Conservation (phyloP, 2,329 filamentous ascomycete genomes). For the Nannizzia gypsea region DNA sequence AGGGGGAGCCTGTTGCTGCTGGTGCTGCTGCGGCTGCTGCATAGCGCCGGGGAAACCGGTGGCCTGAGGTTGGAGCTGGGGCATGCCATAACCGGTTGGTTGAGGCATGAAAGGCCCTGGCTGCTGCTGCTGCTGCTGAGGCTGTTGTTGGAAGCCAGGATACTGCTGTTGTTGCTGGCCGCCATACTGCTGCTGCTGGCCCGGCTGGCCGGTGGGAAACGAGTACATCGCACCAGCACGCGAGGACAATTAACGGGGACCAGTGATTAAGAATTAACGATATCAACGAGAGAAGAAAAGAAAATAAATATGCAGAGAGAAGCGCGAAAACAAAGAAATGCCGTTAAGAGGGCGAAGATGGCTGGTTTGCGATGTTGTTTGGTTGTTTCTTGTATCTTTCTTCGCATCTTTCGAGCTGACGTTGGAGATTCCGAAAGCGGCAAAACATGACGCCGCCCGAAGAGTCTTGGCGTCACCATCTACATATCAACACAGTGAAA, state of each 20-base stretch:
- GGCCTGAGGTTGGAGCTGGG: slow-evolving; percentile 36
- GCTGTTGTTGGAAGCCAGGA: slow-evolving; percentile 29
- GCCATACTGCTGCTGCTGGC: slow-evolving; percentile 4
- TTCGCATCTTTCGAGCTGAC: not conserved
- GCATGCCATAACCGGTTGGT: slow-evolving; percentile 52
- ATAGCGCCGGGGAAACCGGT: slow-evolving; percentile 37
- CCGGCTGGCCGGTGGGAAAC: slow-evolving; percentile 4
- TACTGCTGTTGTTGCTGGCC: slow-evolving; percentile 42
- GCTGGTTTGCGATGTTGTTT: too few relatives aligned
- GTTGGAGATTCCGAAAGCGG: not conserved
- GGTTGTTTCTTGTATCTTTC: too few relatives aligned
- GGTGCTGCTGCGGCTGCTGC: slow-evolving; percentile 11
- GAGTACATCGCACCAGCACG: not conserved
- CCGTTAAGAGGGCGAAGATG: too few relatives aligned
- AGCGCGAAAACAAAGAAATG: not conserved
- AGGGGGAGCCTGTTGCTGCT: slow-evolving; percentile 33
- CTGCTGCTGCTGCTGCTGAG: slow-evolving; percentile 44
- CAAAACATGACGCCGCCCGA: not conserved
- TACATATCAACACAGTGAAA: not conserved
- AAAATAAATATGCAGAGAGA: not conserved
- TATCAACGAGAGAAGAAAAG: not conserved
- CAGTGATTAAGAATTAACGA: not conserved
- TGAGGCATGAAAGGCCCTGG: slow-evolving; percentile 49
- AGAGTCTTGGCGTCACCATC: not conserved
- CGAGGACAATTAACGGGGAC: not conserved